These are phyloP conservation scores for Malassezia vespertilionis DNA, from an alignment of 1,284 basidiomycete genomes.

Conservation along the genomic window DNA sequence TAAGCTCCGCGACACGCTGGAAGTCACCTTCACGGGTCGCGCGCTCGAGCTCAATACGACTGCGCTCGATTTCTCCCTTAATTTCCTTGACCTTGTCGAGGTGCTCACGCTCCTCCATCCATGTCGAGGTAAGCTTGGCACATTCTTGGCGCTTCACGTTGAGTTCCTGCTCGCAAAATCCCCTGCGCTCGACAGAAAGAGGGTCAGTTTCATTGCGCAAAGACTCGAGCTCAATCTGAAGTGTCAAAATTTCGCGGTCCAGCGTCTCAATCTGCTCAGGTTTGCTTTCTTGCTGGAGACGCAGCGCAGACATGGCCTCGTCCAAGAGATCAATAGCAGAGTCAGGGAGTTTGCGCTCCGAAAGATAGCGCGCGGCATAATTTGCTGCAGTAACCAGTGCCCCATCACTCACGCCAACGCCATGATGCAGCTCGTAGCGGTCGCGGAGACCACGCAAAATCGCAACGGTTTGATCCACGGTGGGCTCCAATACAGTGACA, in stretches of 20 bases:
- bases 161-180: constrained; percentile 55
- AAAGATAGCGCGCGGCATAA: constrained; percentile 79
- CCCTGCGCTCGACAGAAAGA: constrained; percentile 63
- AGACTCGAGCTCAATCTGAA: constrained; percentile 74
- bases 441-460: constrained; percentile 80
- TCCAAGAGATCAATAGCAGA: constrained; percentile 36
- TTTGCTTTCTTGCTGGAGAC: constrained; percentile 79
- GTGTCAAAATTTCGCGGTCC: constrained; percentile 69
- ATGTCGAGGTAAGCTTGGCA: constrained; percentile 56
- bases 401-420: constrained; percentile 67
- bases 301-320: constrained; percentile 57
- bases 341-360: constrained; percentile 39
- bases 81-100: constrained; percentile 66
- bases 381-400: constrained; percentile 79
- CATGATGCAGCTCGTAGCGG: constrained; percentile 54
- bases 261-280: constrained; percentile 74
- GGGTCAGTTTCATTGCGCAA: constrained; percentile 77
- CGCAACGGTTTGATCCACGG: constrained; percentile 74
- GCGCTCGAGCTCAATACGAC: constrained; percentile 73
- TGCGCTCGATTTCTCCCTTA: constrained; percentile 69
- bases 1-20: constrained; percentile 64
- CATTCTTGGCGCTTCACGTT: constrained; percentile 13
- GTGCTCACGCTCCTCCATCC: constrained; percentile 66
- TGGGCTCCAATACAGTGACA: constrained; percentile 80
- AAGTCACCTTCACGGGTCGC: constrained; percentile 74